A percentile compares a stretch with the other conserved stretches of the same genome.
phyloP scores from a whole-genome alignment of 257 asterid species.

The Petunia secreta region DNA sequence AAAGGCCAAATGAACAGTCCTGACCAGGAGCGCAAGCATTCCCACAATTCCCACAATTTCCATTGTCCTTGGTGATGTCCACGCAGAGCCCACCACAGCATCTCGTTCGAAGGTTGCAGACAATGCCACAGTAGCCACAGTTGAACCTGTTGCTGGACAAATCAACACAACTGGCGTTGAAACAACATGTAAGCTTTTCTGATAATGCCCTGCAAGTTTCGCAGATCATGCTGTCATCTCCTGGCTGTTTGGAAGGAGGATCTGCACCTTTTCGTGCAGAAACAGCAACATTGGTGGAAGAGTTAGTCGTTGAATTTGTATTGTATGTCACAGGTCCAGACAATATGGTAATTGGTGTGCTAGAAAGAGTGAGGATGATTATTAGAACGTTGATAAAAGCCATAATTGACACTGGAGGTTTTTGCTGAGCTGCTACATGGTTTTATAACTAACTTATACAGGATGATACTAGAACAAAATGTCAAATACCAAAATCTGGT shows the following conservation, averaged over 20 bases:
- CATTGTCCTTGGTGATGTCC: constrained; percentile 15
- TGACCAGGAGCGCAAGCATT: constrained; percentile 20
- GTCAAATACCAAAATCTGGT: constrained; percentile 19
- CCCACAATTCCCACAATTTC: constrained; percentile 25
- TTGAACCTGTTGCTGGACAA: background rate
- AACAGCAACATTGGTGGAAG: background rate
- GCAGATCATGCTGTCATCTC: background rate
- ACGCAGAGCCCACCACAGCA: constrained; percentile 24
- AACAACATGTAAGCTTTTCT: background rate
- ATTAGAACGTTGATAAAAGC: constrained; percentile 12
- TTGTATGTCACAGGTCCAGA: background rate
- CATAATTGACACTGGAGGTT: constrained; percentile 18
- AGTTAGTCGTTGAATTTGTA: background rate
- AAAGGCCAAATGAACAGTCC: constrained; percentile 16
- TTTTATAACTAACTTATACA: background rate
- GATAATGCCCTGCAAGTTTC: constrained; percentile 17
- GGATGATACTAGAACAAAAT: background rate
- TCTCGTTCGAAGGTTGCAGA: constrained; percentile 16
- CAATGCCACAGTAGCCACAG: constrained; percentile 19
- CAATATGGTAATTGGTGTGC: constrained; percentile 3
- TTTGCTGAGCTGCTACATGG: background rate
- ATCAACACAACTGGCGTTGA: constrained; percentile 1
- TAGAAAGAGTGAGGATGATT: constrained; percentile 9
- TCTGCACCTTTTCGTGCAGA: background rate
- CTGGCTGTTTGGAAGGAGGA: background rate